Conservation (phyloP, 768 basidiomycete species). For the Pisolithus albus region DNA sequence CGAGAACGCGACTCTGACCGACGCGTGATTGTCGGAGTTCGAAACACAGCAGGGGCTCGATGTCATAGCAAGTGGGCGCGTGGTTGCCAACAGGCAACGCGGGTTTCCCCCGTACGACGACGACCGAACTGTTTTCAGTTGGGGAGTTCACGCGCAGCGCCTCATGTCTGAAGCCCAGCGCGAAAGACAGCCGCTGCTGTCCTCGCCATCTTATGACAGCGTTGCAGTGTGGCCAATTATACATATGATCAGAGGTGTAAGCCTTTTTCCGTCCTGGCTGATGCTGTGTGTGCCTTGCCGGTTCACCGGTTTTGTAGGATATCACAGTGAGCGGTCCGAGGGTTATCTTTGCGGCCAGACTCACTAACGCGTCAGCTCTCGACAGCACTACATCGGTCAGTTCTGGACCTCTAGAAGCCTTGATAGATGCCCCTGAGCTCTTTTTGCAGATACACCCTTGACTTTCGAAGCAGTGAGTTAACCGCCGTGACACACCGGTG, state of each 20-base stretch:
- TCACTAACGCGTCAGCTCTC: constrained; percentile 4
- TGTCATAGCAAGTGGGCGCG: neutral
- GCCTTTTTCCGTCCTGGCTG: constrained; percentile 15
- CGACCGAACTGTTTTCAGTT: neutral
- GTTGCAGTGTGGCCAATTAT: constrained; percentile 77
- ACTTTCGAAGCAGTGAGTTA: constrained; percentile 66
- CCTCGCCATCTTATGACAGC: constrained; percentile 33
- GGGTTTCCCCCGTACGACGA: constrained; percentile 12
- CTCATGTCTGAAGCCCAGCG: constrained; percentile 11
- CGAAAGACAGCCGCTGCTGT: constrained; percentile 36
- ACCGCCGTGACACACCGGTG: neutral
- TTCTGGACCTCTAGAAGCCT: neutral
- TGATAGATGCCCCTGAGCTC: constrained; percentile 1
- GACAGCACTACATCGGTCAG: constrained; percentile 64
- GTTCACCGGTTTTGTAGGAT: constrained; percentile 41
- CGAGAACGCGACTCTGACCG: constrained; percentile 26
- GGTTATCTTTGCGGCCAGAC: neutral
- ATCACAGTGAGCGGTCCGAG: constrained; percentile 41
- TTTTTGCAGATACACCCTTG: constrained; percentile 67
- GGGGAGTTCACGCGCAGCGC: constrained; percentile 1
- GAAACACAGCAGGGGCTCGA: constrained; percentile 14
- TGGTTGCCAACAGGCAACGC: too few relatives aligned
- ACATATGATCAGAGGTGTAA: constrained; percentile 63
- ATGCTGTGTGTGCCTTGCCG: neutral
- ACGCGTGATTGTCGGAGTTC: constrained; percentile 30